Evolutionary conservation across 169 alveolate species (phyloP), one percentile per base, ranked within the genome.

Genomic region (Plasmodium sp.): DNA sequence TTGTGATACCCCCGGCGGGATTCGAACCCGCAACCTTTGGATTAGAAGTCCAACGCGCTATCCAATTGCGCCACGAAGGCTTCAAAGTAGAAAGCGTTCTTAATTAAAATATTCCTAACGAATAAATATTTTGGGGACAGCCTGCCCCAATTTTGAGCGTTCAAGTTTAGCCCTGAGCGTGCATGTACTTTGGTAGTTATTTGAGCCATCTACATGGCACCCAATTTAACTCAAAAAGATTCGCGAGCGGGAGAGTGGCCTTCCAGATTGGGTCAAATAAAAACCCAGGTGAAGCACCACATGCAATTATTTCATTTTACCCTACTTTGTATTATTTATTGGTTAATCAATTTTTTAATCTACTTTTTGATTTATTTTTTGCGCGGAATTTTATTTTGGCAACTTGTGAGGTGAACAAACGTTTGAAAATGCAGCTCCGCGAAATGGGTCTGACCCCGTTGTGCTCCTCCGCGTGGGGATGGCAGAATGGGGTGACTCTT

Each of bases 11-110:
- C 98, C 97, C 97, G 98, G 97, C 97, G 99, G 98, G 99, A 97
- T 96, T 97, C 96, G 99, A 97, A 97, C 99, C 98, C 99, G 98
- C 99, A 97, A 96, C 99, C 99, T 97, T 97, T 98, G 97, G 99
- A 97, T 97, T 98, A 97, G 99, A 98, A 97, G 99, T 97, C 99
- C 97, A 98, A 97, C 98, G 99, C 99, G 98, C 99, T 97, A 97
- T 98, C 99, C 95, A 91, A 97, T 97, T 97, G 98, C 98, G 99
- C 99, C 98, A 97, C 98, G 81, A 73, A 84, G 93, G 95, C 93
- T 84, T 39, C 93, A 34, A 18, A 73, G 0, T 34, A 16, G 2
- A 34, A 62, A 0, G 22, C 5, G 54, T 1, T 27, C 12, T 18
- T 9, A 18, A 18, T 18, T 27, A 73, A 3, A 22, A 81, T 81